Conservation (phyloP, 805 yeast genomes). For the Dipodascus albidus region DNA sequence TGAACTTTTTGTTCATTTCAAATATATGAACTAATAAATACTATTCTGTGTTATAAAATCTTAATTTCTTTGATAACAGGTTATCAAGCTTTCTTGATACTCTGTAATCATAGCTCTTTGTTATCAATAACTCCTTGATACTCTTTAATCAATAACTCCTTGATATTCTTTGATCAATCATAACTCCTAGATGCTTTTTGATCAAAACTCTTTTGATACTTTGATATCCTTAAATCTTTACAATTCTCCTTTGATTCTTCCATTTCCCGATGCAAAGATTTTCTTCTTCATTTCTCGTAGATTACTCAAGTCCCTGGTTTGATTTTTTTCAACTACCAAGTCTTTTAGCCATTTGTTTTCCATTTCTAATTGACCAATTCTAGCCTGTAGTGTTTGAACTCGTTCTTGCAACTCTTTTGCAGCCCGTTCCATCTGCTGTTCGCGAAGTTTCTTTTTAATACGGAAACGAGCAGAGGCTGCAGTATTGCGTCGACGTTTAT, state of each 20-base stretch:
- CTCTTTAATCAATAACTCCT: too few species aligned
- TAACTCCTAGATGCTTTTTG: too few species aligned
- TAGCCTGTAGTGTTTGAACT: slow-evolving; percentile 54
- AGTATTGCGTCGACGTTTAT: slow-evolving; percentile 78
- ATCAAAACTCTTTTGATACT: too few species aligned
- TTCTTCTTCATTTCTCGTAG: slow-evolving; percentile 17
- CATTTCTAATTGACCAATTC: slow-evolving; percentile 79
- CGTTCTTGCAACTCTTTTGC: slow-evolving; percentile 62
- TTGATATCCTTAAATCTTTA: too few species aligned
- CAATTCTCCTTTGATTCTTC: background rate
- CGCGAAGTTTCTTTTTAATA: slow-evolving; percentile 81
- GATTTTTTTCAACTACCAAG: slow-evolving; percentile 64
- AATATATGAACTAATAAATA: too few species aligned
- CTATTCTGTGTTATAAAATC: too few species aligned
- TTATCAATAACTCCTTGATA: too few species aligned
- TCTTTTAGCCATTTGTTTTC: slow-evolving; percentile 80
- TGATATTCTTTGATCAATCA: too few species aligned
- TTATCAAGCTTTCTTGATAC: too few species aligned
- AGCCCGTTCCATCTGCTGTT: slow-evolving; percentile 77
- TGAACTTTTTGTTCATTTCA: too few species aligned
- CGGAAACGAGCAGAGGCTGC: slow-evolving; percentile 94
- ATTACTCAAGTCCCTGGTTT: slow-evolving; percentile 24
- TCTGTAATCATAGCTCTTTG: too few species aligned
- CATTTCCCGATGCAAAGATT: slow-evolving; percentile 7
- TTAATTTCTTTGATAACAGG: too few species aligned